These are phyloP conservation scores for Extremus antarcticus DNA, from an alignment of 495 filamentous ascomycete species.

Conservation along the genomic window DNA sequence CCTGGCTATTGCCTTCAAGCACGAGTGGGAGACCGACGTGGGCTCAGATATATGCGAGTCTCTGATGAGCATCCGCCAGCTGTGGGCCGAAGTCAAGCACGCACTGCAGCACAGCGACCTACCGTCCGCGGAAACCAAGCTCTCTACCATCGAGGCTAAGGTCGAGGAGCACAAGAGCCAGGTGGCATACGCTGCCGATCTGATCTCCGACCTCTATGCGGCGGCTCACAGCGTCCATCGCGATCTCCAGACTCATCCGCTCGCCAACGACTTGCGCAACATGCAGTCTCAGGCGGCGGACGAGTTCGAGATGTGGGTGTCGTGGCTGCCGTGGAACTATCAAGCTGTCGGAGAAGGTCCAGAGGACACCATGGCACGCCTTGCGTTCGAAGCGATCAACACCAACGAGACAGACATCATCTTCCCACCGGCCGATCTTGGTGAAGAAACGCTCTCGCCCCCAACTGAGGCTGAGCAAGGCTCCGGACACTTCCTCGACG, in stretches of 20 bases:
- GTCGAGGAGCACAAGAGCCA: neutral
- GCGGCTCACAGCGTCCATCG: too few species aligned
- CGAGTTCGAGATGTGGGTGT: too few species aligned
- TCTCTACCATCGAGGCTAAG: neutral
- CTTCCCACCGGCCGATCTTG: neutral
- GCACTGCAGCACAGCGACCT: neutral
- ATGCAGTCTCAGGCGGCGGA: too few species aligned
- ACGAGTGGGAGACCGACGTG: too few species aligned
- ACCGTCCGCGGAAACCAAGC: neutral
- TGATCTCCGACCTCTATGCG: neutral
- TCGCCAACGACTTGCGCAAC: too few species aligned
- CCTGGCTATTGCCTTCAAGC: too few species aligned
- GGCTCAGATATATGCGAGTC: neutral
- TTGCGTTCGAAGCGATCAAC: neutral
- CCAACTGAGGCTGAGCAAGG: neutral
- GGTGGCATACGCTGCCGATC: neutral
- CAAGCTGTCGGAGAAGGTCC: too few species aligned
- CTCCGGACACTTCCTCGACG: too few species aligned
- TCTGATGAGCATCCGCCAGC: neutral
- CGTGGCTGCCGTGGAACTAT: too few species aligned
- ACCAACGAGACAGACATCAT: neutral
- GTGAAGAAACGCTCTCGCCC: neutral
- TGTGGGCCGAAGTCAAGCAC: neutral
- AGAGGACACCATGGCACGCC: too few species aligned
- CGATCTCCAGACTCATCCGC: too few species aligned